Conservation (phyloP, 495 filamentous ascomycete genomes). For the Aspergillus funiculosus region DNA sequence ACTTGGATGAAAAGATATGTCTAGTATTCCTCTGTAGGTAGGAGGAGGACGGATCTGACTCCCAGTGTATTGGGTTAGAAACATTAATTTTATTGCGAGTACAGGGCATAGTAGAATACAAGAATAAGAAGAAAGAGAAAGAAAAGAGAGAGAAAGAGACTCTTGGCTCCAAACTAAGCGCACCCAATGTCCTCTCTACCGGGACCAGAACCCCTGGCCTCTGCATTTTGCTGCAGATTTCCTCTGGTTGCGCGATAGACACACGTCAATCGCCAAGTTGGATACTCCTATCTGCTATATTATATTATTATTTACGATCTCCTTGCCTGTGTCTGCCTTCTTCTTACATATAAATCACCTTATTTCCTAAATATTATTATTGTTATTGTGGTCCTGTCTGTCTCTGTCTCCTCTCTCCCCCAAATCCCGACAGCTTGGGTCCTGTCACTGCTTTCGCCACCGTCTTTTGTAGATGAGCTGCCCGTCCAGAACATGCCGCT, state of each 20-base stretch:
- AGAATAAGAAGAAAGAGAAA: not conserved
- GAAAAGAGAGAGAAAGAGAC: not conserved
- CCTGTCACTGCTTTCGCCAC: conserved; percentile 2
- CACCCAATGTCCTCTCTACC: conserved; percentile 9
- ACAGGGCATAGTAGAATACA: too few relatives aligned
- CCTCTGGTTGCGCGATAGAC: too few relatives aligned
- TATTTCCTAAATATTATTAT: not conserved
- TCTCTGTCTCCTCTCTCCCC: not conserved
- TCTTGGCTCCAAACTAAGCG: conserved; percentile 2
- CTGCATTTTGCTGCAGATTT: conserved; percentile 1
- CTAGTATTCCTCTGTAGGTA: too few relatives aligned
- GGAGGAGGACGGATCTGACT: too few relatives aligned
- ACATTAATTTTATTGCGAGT: too few relatives aligned
- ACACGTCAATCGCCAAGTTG: too few relatives aligned
- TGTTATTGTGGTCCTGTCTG: conserved; percentile 1
- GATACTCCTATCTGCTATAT: too few relatives aligned
- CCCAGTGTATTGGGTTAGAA: too few relatives aligned
- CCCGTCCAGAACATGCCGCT: conserved; percentile 24
- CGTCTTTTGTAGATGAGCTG: not conserved
- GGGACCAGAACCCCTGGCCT: conserved; percentile 12
- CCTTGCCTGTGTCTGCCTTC: not conserved
- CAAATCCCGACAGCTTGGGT: conserved; percentile 3
- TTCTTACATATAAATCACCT: not conserved
- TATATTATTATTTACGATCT: not conserved
- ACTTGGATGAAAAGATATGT: too few relatives aligned